Evolutionary conservation across 1,139 yeast genomes (phyloP).

Genomic region (Yamadazyma sp.): DNA sequence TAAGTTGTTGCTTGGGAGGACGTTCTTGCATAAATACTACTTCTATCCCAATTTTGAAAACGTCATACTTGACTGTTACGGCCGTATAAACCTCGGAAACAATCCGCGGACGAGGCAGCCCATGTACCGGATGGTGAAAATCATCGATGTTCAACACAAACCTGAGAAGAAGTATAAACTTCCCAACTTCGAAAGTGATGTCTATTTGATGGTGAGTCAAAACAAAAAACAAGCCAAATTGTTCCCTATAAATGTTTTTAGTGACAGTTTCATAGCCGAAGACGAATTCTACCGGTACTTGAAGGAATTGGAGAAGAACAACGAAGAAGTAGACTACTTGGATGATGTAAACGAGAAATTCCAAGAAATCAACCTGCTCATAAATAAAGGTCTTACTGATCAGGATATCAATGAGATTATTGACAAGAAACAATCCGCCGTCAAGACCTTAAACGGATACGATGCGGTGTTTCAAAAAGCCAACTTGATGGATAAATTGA

Average conservation of each 20-base stretch:
- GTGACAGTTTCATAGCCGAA: slow-evolving; percentile 67
- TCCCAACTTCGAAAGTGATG: slow-evolving; percentile 56
- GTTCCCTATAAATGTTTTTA: slow-evolving; percentile 73
- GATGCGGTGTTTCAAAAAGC: slow-evolving; percentile 80
- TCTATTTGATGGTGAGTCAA: slow-evolving; percentile 65
- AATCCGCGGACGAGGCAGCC: slow-evolving; percentile 62
- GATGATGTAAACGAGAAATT: slow-evolving; percentile 69
- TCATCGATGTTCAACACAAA: slow-evolving; percentile 57
- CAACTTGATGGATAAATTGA: slow-evolving; percentile 68
- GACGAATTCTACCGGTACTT: slow-evolving; percentile 76
- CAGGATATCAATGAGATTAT: slow-evolving; percentile 81
- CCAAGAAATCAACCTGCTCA: slow-evolving; percentile 58
- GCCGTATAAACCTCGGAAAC: slow-evolving; percentile 76
- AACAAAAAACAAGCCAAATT: slow-evolving; percentile 67
- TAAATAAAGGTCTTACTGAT: slow-evolving; percentile 66
- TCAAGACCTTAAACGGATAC: slow-evolving; percentile 48
- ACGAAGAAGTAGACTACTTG: slow-evolving; percentile 59
- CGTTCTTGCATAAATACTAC: slow-evolving; percentile 70
- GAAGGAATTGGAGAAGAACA: slow-evolving; percentile 58
- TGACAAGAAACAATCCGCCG: slow-evolving; percentile 60
- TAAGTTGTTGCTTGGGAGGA: slow-evolving; percentile 72
- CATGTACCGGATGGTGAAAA: slow-evolving; percentile 82
- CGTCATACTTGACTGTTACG: slow-evolving; percentile 70
- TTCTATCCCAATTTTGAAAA: slow-evolving; percentile 80
- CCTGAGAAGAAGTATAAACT: slow-evolving; percentile 60